Conservation (phyloP, 1,284 basidiomycete species). For the Ceratobasidium sp. region DNA sequence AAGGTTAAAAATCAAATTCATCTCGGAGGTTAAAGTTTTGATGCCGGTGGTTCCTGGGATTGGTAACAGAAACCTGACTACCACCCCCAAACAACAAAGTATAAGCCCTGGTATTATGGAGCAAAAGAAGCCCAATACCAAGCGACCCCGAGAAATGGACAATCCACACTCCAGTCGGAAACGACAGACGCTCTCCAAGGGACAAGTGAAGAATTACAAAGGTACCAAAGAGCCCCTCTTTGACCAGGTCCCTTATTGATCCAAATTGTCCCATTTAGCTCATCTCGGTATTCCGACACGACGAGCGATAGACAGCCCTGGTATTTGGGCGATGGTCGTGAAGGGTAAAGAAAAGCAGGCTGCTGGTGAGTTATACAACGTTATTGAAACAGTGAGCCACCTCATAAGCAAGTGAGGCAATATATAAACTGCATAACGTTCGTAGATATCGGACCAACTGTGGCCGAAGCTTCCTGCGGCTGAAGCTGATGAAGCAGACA, state of each 20-base stretch:
- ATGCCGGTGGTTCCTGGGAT: neutral
- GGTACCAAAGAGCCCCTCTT: neutral
- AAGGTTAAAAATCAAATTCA: neutral
- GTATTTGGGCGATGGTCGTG: constrained; percentile 83
- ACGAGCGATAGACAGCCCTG: constrained; percentile 76
- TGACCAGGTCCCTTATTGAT: neutral
- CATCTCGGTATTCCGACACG: constrained; percentile 31
- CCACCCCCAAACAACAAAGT: neutral
- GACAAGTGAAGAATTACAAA: constrained; percentile 42
- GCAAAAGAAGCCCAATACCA: neutral
- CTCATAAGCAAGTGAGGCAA: neutral
- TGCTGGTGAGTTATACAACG: constrained; percentile 78
- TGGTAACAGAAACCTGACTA: neutral
- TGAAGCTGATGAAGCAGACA: constrained; percentile 52
- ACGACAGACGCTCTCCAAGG: constrained; percentile 30
- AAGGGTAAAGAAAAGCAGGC: constrained; percentile 84
- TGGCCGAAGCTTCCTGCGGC: constrained; percentile 66
- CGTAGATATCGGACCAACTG: constrained; percentile 74
- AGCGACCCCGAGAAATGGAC: neutral
- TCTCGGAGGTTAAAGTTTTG: neutral
- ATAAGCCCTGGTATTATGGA: neutral
- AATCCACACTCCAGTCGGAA: constrained; percentile 15
- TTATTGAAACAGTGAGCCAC: constrained; percentile 76
- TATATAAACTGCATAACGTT: neutral
- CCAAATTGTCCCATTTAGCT: neutral